Evolutionary conservation across 2,329 filamentous ascomycete genomes (phyloP).

Genomic region (Dryadomyces quercivorus): DNA sequence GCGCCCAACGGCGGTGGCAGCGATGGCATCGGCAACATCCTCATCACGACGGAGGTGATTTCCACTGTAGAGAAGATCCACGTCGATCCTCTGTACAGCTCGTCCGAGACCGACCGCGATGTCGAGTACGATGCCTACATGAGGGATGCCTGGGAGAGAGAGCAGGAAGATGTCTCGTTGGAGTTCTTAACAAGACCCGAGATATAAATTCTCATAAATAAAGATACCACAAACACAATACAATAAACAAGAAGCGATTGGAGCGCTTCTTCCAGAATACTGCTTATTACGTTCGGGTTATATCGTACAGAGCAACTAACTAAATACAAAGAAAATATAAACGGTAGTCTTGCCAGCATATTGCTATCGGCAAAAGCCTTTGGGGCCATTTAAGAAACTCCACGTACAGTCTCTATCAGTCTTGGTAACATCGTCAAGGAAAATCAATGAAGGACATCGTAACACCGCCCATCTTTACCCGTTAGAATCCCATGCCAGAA

Average conservation of each 20-base stretch:
- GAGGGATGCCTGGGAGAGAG: too few species aligned
- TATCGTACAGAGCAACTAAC: background rate
- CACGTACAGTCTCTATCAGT: background rate
- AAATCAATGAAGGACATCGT: background rate
- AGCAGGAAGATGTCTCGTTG: too few species aligned
- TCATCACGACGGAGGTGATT: background rate
- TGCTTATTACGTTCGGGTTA: too few species aligned
- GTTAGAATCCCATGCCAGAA: too few species aligned
- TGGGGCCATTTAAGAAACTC: background rate
- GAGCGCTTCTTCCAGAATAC: background rate
- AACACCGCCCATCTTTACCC: background rate
- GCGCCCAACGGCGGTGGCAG: background rate
- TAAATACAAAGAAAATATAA: background rate
- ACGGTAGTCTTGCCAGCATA: background rate
- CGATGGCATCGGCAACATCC: background rate
- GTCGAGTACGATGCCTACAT: background rate
- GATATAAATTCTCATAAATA: background rate
- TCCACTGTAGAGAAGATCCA: background rate
- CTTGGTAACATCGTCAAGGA: background rate
- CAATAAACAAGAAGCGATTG: background rate
- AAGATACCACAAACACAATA: background rate
- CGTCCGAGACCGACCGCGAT: background rate
- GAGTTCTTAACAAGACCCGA: background rate
- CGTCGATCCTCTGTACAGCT: background rate
- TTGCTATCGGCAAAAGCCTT: background rate